A percentile compares a stretch with the other conserved stretches of the same genome.
Evolutionary conservation across 306 rosid genomes (phyloP).

Genomic region (Lithocarpus polystachyus): DNA sequence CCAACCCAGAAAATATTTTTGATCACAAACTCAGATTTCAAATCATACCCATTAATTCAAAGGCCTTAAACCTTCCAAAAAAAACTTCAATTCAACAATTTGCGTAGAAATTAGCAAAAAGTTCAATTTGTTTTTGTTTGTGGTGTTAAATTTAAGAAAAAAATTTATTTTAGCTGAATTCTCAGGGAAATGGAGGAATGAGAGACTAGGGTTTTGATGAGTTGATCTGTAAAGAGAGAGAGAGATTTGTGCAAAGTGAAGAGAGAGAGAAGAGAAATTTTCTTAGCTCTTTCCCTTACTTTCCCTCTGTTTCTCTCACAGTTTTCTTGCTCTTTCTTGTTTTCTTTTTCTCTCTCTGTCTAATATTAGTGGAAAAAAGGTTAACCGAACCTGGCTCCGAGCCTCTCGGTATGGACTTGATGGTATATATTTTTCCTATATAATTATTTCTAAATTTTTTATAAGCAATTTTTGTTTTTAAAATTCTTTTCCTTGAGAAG

Average conservation of each 20-base stretch:
- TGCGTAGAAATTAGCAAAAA: neutral
- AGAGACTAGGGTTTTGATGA: slow-evolving; percentile 24
- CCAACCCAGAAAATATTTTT: neutral
- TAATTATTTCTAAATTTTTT: neutral
- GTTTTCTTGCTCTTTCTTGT: slow-evolving; percentile 3
- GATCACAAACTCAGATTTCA: slow-evolving; percentile 19
- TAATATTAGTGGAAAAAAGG: slow-evolving; percentile 43
- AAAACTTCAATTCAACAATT: neutral
- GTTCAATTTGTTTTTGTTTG: neutral
- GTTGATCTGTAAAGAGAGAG: slow-evolving; percentile 2
- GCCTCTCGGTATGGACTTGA: slow-evolving; percentile 53
- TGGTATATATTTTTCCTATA: slow-evolving; percentile 39
- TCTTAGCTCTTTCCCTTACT: slow-evolving; percentile 31
- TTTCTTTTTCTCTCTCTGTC: slow-evolving; percentile 25
- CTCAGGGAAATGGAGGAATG: slow-evolving; percentile 20
- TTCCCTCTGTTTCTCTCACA: slow-evolving; percentile 15
- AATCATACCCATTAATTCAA: slow-evolving; percentile 16
- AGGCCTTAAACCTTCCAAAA: slow-evolving; percentile 1
- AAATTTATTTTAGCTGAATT: slow-evolving; percentile 1
- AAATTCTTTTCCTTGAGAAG: too few species aligned
- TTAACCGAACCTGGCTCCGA: slow-evolving; percentile 78
- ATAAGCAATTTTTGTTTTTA: neutral
- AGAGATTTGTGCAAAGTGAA: slow-evolving; percentile 19
- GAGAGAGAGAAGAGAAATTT: slow-evolving; percentile 27
- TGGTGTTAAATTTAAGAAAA: slow-evolving; percentile 5